Conservation (phyloP, 768 basidiomycete species). For the Naematelia aurantialba region DNA sequence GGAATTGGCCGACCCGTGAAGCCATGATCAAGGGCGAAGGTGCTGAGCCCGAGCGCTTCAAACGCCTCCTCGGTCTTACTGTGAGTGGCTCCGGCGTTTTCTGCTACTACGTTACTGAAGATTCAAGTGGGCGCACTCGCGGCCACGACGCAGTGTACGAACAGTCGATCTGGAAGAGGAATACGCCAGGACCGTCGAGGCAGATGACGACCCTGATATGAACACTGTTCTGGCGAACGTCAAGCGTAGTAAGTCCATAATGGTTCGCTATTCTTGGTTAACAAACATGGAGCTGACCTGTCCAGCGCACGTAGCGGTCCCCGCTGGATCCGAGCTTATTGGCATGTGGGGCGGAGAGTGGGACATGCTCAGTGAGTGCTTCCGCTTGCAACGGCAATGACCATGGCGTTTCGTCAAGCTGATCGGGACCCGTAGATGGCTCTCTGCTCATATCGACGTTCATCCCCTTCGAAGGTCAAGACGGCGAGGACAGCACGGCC, state of each 20-base stretch:
- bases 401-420: too few relatives aligned
- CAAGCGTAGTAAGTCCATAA: constrained; percentile 36
- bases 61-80: constrained; percentile 38
- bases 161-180: constrained; percentile 45
- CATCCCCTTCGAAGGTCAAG: constrained; percentile 45
- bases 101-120: background rate
- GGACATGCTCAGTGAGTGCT: constrained; percentile 41
- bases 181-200: constrained; percentile 24
- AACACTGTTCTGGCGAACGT: constrained; percentile 43
- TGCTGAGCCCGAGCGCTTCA: constrained; percentile 36
- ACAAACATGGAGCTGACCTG: background rate
- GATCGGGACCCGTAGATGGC: constrained; percentile 24
- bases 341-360: constrained; percentile 48
- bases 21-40: constrained; percentile 38
- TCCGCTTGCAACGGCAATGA: background rate
- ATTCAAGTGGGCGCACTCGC: constrained; percentile 39
- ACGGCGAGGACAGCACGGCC: constrained; percentile 46
- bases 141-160: constrained; percentile 27
- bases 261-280: background rate
- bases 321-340: constrained; percentile 40
- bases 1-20: constrained; percentile 42
- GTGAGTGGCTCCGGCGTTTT: constrained; percentile 15
- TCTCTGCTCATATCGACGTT: constrained; percentile 45
- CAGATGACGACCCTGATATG: constrained; percentile 32
- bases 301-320: constrained; percentile 43